A percentile compares a stretch with the other conserved stretches of the same genome.
These are phyloP conservation scores for Citrus reticulata DNA, from an alignment of 345 rosid genomes.

Conservation along the genomic window DNA sequence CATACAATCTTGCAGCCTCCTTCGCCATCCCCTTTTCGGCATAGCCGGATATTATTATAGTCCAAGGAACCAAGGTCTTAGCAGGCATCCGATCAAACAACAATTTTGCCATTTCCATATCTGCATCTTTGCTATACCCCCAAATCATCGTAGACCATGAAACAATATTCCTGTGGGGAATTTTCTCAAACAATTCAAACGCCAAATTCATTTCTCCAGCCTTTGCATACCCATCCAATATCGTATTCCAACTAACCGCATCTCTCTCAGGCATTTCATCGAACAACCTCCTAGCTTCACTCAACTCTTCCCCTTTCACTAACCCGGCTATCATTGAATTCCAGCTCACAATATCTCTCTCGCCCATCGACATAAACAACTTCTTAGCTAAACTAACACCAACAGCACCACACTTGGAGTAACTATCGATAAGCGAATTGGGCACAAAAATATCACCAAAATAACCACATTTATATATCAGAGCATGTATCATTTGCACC, in stretches of 20 bases:
- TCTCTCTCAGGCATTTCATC: constrained; percentile 77
- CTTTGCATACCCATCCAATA: constrained; percentile 78
- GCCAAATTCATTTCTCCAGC: constrained; percentile 62
- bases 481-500: constrained; percentile 72
- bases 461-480: constrained; percentile 65
- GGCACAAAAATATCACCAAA: constrained; percentile 73
- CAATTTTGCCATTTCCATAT: constrained; percentile 79
- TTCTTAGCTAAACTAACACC: constrained; percentile 65
- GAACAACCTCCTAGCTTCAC: constrained; percentile 57
- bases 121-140: constrained; percentile 71
- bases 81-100: constrained; percentile 80
- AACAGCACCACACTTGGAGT: constrained; percentile 58
- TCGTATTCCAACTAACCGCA: constrained; percentile 74
- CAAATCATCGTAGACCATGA: constrained; percentile 89
- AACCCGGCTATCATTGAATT: constrained; percentile 72
- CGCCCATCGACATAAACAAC: constrained; percentile 50
- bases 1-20: constrained; percentile 55
- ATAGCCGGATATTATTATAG: constrained; percentile 75
- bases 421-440: constrained; percentile 77
- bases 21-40: constrained; percentile 62
- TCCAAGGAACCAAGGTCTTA: constrained; percentile 80
- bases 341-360: constrained; percentile 76
- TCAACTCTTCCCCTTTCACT: constrained; percentile 49
- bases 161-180: constrained; percentile 76
- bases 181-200: constrained; percentile 58